A percentile compares a stretch with the other conserved stretches of the same genome.
Conservation (phyloP, 2,329 filamentous ascomycete genomes). For the Fusarium acutatum region DNA sequence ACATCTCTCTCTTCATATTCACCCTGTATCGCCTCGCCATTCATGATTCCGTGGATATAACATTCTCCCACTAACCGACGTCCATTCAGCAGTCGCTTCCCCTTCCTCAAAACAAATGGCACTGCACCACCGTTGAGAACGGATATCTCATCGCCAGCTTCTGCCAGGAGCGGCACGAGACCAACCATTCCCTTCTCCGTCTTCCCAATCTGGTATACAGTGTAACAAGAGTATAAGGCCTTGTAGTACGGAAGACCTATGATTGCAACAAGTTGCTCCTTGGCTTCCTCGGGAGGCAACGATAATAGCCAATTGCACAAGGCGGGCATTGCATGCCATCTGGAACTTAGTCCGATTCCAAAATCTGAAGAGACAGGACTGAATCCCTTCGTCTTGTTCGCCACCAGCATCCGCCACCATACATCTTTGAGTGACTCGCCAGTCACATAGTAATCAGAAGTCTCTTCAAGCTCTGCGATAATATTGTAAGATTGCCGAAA, state of each 20-base stretch:
- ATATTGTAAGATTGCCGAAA: not conserved
- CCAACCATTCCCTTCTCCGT: not conserved
- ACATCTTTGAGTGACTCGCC: not conserved
- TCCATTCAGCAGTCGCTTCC: not conserved
- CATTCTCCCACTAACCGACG: not conserved
- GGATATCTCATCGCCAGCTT: not conserved
- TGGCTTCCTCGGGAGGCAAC: not conserved
- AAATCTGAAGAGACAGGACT: accelerated
- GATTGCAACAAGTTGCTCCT: not conserved
- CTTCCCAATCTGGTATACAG: not conserved
- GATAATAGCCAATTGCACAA: accelerated
- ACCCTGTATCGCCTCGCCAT: not conserved
- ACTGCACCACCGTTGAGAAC: not conserved
- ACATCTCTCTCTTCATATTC: not conserved
- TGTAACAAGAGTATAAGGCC: not conserved
- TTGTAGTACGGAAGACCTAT: not conserved
- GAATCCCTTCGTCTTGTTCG: not conserved
- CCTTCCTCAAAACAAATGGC: not conserved
- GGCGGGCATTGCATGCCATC: accelerated
- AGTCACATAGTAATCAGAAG: not conserved
- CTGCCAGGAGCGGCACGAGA: not conserved
- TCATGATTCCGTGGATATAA: not conserved
- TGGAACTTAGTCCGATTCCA: not conserved
- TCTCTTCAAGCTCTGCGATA: accelerated
- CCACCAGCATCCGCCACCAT: not conserved